Evolutionary conservation across 371 early-diverging fungal genomes (phyloP), one percentile per base, ranked within the genome.

Genomic region (Mortierella sp.): DNA sequence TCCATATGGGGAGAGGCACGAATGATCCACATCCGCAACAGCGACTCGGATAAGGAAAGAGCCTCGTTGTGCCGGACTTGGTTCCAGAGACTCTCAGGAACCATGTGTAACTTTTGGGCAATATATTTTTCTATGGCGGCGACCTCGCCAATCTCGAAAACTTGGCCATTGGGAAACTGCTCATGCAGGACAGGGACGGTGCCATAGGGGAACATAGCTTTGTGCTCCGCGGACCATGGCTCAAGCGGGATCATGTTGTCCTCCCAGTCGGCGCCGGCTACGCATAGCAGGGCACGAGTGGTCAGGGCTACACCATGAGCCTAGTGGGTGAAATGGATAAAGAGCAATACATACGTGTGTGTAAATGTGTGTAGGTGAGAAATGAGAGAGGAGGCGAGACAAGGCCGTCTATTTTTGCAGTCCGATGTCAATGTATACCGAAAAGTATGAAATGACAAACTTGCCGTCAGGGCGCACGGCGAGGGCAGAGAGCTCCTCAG

Each of bases 51-150:
- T n/a, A 57, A 57, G 57, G 57, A 57, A 57, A 57, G 57, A 3
- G 57, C 57, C 57, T 57, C 57, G 57, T 57, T 57, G 57, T 57
- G 57, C 26, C 57, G 57, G 26, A 57, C 57, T 57, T 57, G 57
- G 57, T 57, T n/a, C 57, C 57, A 57, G 9, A 57, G 57, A 57
- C 57, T 26, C 0, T 57, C 57, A 57, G 57, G 57, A 26, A 57
- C 26, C 57, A 57, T 57, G n/a, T 26, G 57, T 6, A 57, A 57
- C 57, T 57, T 57, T 57, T n/a, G 57, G 57, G 57, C 57, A 57
- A 57, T 57, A 2, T 57, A 57, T 10, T 26, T 57, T 57, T 57
- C 57, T 6, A 57, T 57, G 57, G 57, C 57, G n/a, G 57, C 57
- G 57, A 57, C 26, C 26, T 57, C 57, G 26, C 57, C 26, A 26